Base-by-base conservation (phyloP, 148 eudicot genomes). In the Linanthus parryae region DNA sequence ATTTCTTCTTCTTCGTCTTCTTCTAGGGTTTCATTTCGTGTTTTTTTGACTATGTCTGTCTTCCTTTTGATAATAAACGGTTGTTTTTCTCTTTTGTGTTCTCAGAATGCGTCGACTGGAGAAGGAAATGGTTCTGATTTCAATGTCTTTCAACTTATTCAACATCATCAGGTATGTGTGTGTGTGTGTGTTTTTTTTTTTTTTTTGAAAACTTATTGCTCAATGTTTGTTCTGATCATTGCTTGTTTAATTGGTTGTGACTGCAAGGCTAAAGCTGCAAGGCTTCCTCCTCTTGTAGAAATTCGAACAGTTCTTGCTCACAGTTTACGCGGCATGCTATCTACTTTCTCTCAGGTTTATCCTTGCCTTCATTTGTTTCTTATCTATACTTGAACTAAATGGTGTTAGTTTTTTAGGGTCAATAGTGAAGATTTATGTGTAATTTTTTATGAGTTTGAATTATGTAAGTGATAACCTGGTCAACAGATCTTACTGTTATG, bases 291-390 rank as follows among this genome's bases (percentile, higher is more conserved):
- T 2, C 59, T 67, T 36, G 90, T 83, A 45, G 87, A 87, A 66
- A 63, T 87, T 40, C 74, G 70, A 38, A 87, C 94, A 2, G 54
- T 87, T 42, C 81, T 91, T 44, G 65, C 66, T 61, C 64, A 87
- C 64, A 58, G 72, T 69, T 52, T 66, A 16, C 94, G 96, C 10
- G 98, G 78, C 30, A 63, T 76, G 69, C 96, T 91, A 46, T 87
- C 98, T 17, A 91, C 98, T 38, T 79, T 86, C 67, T 91, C 98
- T 56, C 70, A 74, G 80, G 97, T 90, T n/a, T 44, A 57, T 8
- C 48, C 35, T 2, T 20, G 23, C 15, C 20, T 1, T 10, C 8
- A 1, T 42, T 23, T 46, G 12, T 12, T 14, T 21, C 10, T 10
- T 10, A 4, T 31, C 10, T 31, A 5, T 31, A 5, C 35, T 10